Evolutionary conservation across 148 eudicot species (phyloP), one percentile per base, ranked within the genome.

Genomic region (Spergularia marina): DNA sequence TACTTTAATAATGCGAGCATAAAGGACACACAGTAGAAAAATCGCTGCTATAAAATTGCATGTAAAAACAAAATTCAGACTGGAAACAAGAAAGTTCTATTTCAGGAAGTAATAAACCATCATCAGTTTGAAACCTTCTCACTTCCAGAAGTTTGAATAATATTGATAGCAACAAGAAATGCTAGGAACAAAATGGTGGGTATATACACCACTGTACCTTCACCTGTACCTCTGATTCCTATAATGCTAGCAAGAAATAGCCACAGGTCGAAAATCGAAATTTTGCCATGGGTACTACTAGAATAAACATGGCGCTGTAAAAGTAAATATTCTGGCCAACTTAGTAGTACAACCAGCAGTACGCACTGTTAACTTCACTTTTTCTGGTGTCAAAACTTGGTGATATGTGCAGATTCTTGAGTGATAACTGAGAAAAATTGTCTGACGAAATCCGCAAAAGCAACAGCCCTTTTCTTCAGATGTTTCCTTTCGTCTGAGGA

Each of bases 391-490:
- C 78, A 75, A 76, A 76, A 76, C 30, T 20, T 40, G 52, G 20
- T 60, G 51, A 70, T 81, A 81, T 81, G 77, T 81, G 79, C 83
- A 76, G 69, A 76, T 49, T 20, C 57, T 36, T 69, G 57, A 63
- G 36, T 21, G 23, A 61, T 49, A 54, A 56, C 13, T 6, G 53
- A 41, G 11, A 36, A 52, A 76, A 63, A 57, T 40, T 40, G 17
- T 63, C 70, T 25, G 53, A 23, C 53, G 34, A 71, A 25, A 47
- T 13, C 55, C 40, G 12, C 65, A 70, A 40, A 64, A 49, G 44
- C 47, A 76, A 21, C 44, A 18, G 12, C 70, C 64, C 39, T 34
- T 17, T 13, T 60, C 10, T 66, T 57, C 54, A 5, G 49, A 44
- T 0, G 49, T 44, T 44, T 44, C 49, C 49, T 44, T 44, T 44